Conservation (phyloP, 257 asterid species). For the Capsicum pubescens region DNA sequence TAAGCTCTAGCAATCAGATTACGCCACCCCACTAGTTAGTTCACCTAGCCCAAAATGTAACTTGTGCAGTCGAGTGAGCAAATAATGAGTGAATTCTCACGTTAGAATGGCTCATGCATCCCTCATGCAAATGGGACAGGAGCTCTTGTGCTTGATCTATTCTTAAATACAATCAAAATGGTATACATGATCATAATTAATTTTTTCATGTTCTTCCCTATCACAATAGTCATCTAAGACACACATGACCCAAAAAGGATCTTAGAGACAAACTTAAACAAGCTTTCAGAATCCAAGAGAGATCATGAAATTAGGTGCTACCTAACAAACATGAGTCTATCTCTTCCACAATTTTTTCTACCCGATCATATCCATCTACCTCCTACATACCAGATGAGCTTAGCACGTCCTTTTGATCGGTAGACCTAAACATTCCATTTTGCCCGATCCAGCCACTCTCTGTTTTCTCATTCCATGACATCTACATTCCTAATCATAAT, state of each 20-base stretch:
- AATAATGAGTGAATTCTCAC: not conserved
- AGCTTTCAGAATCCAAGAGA: not conserved
- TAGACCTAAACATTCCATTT: no score
- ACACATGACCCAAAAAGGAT: not conserved
- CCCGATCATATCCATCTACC: no score
- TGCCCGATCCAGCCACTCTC: not conserved
- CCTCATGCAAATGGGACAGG: conserved; percentile 20
- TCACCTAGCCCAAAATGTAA: not conserved
- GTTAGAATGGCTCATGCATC: not conserved
- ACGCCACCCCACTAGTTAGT: not conserved
- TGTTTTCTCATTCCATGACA: no score
- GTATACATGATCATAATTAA: not conserved
- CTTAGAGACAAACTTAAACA: not conserved
- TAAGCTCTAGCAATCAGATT: not conserved
- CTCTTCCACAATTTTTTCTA: no score
- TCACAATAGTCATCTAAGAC: not conserved
- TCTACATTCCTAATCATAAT: no score
- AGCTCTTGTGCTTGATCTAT: not conserved
- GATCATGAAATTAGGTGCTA: no score
- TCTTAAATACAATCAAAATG: not conserved
- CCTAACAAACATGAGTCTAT: not conserved
- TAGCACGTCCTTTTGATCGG: no score
- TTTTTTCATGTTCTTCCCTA: not conserved
- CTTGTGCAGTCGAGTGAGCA: not conserved
- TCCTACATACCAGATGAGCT: no score